Evolutionary conservation across 345 rosid genomes (phyloP).

Genomic region (Moricandia moricandioides): DNA sequence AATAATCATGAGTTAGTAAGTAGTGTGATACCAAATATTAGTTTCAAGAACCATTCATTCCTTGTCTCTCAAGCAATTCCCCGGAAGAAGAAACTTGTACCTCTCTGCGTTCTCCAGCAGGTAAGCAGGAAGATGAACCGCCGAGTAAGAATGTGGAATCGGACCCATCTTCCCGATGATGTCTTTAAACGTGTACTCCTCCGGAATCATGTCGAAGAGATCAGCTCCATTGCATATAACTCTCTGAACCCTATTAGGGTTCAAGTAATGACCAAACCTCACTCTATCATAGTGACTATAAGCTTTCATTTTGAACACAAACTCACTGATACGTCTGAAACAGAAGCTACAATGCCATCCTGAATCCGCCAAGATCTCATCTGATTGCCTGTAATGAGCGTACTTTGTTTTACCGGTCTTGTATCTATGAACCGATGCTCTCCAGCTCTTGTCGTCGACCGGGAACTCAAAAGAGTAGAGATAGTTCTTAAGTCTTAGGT

Average conservation of each 20-base stretch:
- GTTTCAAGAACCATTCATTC: slow-evolving; percentile 29
- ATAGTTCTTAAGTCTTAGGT: slow-evolving; percentile 74
- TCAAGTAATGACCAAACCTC: slow-evolving; percentile 54
- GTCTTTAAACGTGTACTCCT: slow-evolving; percentile 70
- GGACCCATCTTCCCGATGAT: slow-evolving; percentile 79
- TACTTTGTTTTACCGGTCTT: slow-evolving; percentile 58
- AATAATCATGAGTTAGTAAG: slow-evolving; percentile 25
- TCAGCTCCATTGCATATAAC: slow-evolving; percentile 67
- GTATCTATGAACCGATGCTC: slow-evolving; percentile 80
- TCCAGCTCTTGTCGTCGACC: slow-evolving; percentile 74
- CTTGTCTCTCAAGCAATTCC: slow-evolving; percentile 55
- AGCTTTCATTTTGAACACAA: slow-evolving; percentile 73
- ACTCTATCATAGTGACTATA: slow-evolving; percentile 75
- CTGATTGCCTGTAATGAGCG: slow-evolving; percentile 67
- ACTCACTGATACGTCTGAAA: slow-evolving; percentile 58
- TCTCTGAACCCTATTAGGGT: slow-evolving; percentile 63
- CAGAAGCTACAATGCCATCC: slow-evolving; percentile 89
- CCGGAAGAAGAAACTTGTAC: slow-evolving; percentile 65
- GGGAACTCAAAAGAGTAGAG: slow-evolving; percentile 84
- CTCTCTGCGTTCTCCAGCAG: slow-evolving; percentile 57
- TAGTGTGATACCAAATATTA: neutral
- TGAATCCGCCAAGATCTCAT: slow-evolving; percentile 64
- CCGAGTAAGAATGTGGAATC: slow-evolving; percentile 69
- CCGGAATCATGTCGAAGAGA: slow-evolving; percentile 73
- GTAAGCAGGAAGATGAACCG: slow-evolving; percentile 61